phyloP scores from a whole-genome alignment of 768 basidiomycete species.

The Termitomyces sp. region DNA sequence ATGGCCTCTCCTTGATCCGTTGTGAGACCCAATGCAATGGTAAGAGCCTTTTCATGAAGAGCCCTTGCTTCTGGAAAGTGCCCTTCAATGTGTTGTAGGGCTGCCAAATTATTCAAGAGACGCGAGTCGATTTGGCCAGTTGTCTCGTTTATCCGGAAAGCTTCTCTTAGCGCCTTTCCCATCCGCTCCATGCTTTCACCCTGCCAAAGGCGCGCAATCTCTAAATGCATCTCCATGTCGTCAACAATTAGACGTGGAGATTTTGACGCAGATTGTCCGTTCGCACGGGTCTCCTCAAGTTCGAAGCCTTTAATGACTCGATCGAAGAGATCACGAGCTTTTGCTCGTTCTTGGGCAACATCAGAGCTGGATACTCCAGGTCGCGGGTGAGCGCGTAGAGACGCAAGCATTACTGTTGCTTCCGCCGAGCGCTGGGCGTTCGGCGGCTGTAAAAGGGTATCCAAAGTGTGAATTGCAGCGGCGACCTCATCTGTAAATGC shows the following conservation, averaged over 20 bases:
- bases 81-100: constrained; percentile 68
- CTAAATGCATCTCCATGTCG: constrained; percentile 87
- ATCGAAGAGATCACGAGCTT: constrained; percentile 82
- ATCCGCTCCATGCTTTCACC: constrained; percentile 75
- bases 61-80: constrained; percentile 51
- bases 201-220: constrained; percentile 89
- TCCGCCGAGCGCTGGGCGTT: constrained; percentile 70
- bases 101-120: constrained; percentile 79
- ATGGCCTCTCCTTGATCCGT: constrained; percentile 58
- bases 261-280: constrained; percentile 36
- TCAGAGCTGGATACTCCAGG: constrained; percentile 79
- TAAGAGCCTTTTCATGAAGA: constrained; percentile 75
- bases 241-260: constrained; percentile 56
- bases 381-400: constrained; percentile 79
- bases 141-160: constrained; percentile 59
- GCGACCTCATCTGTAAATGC: constrained; percentile 66
- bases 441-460: constrained; percentile 68
- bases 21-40: constrained; percentile 44
- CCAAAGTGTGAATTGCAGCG: constrained; percentile 82
- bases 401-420: constrained; percentile 86
- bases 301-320: constrained; percentile 66
- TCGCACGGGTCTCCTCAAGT: constrained; percentile 50
- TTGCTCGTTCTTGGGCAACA: constrained; percentile 61
- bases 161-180: constrained; percentile 69
- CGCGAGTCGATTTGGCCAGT: constrained; percentile 56